Evolutionary conservation across 2,329 filamentous ascomycete species (phyloP).

Genomic region (Aspergillus fructus): DNA sequence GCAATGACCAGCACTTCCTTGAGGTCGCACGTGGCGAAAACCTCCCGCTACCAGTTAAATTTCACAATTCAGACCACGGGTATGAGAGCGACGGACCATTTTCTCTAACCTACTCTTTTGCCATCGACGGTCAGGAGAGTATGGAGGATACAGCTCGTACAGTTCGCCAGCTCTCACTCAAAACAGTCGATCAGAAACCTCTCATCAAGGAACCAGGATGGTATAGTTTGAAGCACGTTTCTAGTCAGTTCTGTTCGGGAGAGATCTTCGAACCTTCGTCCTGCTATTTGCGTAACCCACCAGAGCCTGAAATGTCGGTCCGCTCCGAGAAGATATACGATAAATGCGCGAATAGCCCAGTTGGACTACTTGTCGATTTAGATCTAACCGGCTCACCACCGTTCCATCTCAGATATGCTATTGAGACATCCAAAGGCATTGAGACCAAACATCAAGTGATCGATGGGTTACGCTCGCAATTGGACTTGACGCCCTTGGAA

Average conservation of each 20-base stretch:
- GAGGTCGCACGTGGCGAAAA: slow-evolving; percentile 76
- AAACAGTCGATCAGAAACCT: slow-evolving; percentile 63
- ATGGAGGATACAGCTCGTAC: slow-evolving; percentile 59
- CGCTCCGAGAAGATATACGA: slow-evolving; percentile 81
- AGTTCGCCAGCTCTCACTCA: slow-evolving; percentile 56
- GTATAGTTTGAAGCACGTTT: slow-evolving; percentile 79
- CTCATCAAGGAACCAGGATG: slow-evolving; percentile 75
- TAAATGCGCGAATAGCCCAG: slow-evolving; percentile 90
- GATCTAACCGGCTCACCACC: slow-evolving; percentile 91
- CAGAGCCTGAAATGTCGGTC: slow-evolving; percentile 76
- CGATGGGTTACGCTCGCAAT: slow-evolving; percentile 73
- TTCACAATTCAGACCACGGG: slow-evolving; percentile 60
- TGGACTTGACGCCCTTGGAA: slow-evolving; percentile 76
- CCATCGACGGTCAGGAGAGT: slow-evolving; percentile 71
- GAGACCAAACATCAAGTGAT: slow-evolving; percentile 58
- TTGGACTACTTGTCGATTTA: slow-evolving; percentile 83
- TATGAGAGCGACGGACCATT: slow-evolving; percentile 65
- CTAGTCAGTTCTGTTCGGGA: slow-evolving; percentile 77
- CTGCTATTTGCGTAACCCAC: slow-evolving; percentile 88
- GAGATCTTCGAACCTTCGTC: slow-evolving; percentile 91
- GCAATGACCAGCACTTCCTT: slow-evolving; percentile 75
- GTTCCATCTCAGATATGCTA: slow-evolving; percentile 77
- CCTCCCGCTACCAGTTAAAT: slow-evolving; percentile 68
- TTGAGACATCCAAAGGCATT: slow-evolving; percentile 61
- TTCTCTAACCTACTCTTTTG: slow-evolving; percentile 78